Conservation (phyloP, 805 yeast genomes). For the Candida dendrica region DNA sequence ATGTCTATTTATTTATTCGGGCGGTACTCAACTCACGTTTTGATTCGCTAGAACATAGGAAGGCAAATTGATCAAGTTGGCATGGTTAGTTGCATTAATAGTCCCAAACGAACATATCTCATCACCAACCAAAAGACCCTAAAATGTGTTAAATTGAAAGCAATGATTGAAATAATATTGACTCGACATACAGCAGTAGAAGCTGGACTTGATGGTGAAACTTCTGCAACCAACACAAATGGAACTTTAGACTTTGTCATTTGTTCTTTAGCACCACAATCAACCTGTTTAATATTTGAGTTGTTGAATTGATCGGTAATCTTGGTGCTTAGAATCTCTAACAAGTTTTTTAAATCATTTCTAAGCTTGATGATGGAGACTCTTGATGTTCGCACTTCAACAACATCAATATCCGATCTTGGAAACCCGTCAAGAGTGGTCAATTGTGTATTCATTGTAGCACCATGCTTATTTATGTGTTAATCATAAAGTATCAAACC, state of each 20-base stretch:
- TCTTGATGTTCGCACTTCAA: slow-evolving; percentile 55
- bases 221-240: slow-evolving; percentile 47
- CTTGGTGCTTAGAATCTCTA: slow-evolving; percentile 38
- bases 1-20: not conserved
- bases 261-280: not conserved
- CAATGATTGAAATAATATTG: no score
- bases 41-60: slow-evolving; percentile 33
- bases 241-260: slow-evolving; percentile 26
- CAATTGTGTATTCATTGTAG: slow-evolving; percentile 59
- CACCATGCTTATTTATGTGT: slow-evolving; percentile 36
- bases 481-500: slow-evolving; percentile 1
- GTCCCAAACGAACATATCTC: slow-evolving; percentile 45
- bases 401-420: slow-evolving; percentile 73
- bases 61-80: slow-evolving; percentile 38
- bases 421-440: slow-evolving; percentile 79
- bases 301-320: slow-evolving; percentile 36
- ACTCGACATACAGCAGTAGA: slow-evolving; percentile 25
- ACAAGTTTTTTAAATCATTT: slow-evolving; percentile 56
- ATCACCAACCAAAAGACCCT: slow-evolving; percentile 53
- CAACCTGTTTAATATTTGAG: not conserved
- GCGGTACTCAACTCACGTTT: slow-evolving; percentile 25
- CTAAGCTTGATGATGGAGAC: slow-evolving; percentile 57
- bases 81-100: slow-evolving; percentile 49
- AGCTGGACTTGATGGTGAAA: slow-evolving; percentile 53
- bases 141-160: slow-evolving; percentile 4